A percentile compares a stretch with the other conserved stretches of the same genome.
phyloP scores from a whole-genome alignment of 2,329 filamentous ascomycete genomes.

The Stachybotrys elegans region DNA sequence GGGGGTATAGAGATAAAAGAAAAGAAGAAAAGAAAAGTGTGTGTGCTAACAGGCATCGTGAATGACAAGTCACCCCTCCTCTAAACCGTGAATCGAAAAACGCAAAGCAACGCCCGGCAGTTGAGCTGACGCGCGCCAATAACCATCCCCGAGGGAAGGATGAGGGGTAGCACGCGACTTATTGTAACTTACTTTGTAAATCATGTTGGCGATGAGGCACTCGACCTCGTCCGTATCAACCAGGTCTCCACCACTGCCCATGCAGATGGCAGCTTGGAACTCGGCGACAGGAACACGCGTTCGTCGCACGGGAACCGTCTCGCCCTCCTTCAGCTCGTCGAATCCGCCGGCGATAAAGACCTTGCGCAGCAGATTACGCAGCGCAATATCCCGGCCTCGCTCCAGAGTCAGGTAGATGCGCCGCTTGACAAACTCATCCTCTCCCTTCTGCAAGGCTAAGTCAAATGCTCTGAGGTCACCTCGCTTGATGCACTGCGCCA shows the following conservation, averaged over 20 bases:
- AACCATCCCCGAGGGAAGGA: too few relatives aligned
- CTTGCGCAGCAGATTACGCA: constrained; percentile 88
- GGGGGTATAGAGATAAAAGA: too few relatives aligned
- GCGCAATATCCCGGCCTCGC: constrained; percentile 81
- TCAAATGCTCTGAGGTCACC: constrained; percentile 85
- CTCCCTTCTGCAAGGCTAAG: constrained; percentile 69
- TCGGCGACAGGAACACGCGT: constrained; percentile 79
- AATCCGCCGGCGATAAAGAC: constrained; percentile 84
- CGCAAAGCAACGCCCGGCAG: too few relatives aligned
- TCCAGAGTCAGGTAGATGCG: constrained; percentile 95
- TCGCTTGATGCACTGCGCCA: constrained; percentile 72
- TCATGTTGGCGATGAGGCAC: constrained; percentile 91
- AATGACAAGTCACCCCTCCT: too few relatives aligned
- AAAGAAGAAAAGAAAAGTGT: too few relatives aligned
- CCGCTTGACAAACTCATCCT: constrained; percentile 88
- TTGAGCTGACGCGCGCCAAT: too few relatives aligned
- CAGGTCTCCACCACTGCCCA: constrained; percentile 60
- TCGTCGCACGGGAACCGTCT: constrained; percentile 56
- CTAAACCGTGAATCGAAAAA: too few relatives aligned
- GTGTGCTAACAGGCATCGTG: too few relatives aligned
- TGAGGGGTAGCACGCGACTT: too few relatives aligned
- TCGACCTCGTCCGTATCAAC: constrained; percentile 92
- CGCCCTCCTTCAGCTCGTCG: constrained; percentile 68
- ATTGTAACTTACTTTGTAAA: constrained; percentile 88
- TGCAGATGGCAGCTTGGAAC: constrained; percentile 77